Conservation (phyloP, 2,329 filamentous ascomycete species). For the Macroventuria anomochaeta region DNA sequence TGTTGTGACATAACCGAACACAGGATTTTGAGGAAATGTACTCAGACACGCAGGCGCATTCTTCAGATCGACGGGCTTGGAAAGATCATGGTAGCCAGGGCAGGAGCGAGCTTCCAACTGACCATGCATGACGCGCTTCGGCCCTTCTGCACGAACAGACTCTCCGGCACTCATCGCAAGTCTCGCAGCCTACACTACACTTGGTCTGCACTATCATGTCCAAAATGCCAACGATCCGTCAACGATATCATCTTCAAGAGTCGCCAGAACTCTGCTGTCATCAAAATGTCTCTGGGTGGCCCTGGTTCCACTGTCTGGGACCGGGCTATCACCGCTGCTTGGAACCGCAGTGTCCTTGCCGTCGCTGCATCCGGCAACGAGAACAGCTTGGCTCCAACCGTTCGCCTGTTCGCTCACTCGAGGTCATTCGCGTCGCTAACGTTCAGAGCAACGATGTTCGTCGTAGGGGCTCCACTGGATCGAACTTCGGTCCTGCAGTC, state of each 20-base stretch:
- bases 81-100: too few species aligned
- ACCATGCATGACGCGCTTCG: slow-evolving; percentile 3
- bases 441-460: slow-evolving; percentile 34
- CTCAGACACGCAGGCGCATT: too few species aligned
- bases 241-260: slow-evolving; percentile 42
- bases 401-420: slow-evolving; percentile 45
- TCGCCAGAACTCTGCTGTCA: slow-evolving; percentile 39
- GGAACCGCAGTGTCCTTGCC: slow-evolving; percentile 42
- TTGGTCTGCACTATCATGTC: background rate
- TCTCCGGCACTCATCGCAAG: background rate
- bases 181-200: background rate
- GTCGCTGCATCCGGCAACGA: slow-evolving; percentile 49
- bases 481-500: slow-evolving; percentile 49
- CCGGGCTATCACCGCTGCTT: slow-evolving; percentile 42
- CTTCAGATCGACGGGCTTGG: too few species aligned
- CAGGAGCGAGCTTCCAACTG: slow-evolving; percentile 15
- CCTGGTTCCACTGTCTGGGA: slow-evolving; percentile 36
- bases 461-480: slow-evolving; percentile 28
- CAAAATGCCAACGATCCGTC: slow-evolving; percentile 7
- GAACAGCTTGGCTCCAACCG: slow-evolving; percentile 28
- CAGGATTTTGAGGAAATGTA: too few species aligned
- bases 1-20: background rate
- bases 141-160: background rate
- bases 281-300: slow-evolving; percentile 50
- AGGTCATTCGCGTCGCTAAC: slow-evolving; percentile 48